Evolutionary conservation across 164 flowering plant genomes (phyloP).

Genomic region (Vitis rupestris): DNA sequence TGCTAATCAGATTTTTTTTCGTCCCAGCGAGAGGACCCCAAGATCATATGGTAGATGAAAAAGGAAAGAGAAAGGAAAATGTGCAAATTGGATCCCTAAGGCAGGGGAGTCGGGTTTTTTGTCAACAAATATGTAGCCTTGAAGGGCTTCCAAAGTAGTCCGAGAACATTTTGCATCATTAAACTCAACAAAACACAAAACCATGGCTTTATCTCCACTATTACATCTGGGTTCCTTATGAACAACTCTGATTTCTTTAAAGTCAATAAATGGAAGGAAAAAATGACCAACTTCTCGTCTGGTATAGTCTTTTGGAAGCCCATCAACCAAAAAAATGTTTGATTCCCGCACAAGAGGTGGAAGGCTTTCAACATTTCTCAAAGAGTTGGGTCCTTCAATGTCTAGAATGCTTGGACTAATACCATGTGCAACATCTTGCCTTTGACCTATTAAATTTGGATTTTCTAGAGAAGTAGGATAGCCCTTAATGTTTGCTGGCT

Average conservation of each 20-base stretch:
- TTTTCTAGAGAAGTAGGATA: conserved; percentile 35
- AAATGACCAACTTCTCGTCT: conserved; percentile 81
- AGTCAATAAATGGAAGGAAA: conserved; percentile 79
- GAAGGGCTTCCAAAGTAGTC: conserved; percentile 81
- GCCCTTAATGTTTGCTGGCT: conserved; percentile 38
- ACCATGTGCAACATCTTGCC: conserved; percentile 36
- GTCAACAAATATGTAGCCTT: conserved; percentile 80
- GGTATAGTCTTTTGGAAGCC: conserved; percentile 72
- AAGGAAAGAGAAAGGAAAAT: conserved; percentile 37
- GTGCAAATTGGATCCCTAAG: conserved; percentile 65
- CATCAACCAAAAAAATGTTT: conserved; percentile 63
- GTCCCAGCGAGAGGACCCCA: neutral
- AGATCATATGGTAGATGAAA: conserved; percentile 45
- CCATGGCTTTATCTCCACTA: conserved; percentile 68
- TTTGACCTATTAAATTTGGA: conserved; percentile 32
- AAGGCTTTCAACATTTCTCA: conserved; percentile 28
- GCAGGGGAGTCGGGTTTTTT: conserved; percentile 61
- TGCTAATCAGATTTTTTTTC: too few relatives aligned
- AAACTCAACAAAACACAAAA: conserved; percentile 83
- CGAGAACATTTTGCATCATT: conserved; percentile 60
- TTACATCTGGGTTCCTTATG: conserved; percentile 78
- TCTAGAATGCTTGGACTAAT: conserved; percentile 30
- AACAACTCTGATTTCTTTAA: conserved; percentile 66
- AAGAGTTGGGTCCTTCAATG: conserved; percentile 33
- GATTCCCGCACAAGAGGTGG: conserved; percentile 34